phyloP scores from a whole-genome alignment of 2,329 filamentous ascomycete species.

The Calonectria crousiana region DNA sequence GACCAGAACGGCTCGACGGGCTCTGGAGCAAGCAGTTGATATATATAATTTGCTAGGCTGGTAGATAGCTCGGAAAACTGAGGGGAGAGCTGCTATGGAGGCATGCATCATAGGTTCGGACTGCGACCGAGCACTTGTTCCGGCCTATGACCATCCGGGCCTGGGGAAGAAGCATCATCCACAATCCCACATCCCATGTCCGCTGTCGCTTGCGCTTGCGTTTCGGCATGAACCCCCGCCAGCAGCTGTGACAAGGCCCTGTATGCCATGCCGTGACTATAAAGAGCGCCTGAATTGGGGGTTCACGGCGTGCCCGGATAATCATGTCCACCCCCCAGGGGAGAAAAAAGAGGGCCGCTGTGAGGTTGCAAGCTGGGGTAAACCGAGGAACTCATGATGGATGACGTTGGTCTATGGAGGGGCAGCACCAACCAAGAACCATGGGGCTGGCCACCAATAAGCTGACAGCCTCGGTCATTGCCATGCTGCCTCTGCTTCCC shows the following conservation, averaged over 20 bases:
- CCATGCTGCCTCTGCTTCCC: background rate
- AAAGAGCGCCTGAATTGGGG: background rate
- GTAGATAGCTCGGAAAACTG: conserved; percentile 10
- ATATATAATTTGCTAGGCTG: conserved; percentile 19
- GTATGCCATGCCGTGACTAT: background rate
- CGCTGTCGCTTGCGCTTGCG: background rate
- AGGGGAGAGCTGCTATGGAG: conserved; percentile 16
- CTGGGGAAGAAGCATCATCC: conserved; percentile 38
- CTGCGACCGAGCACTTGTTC: conserved; percentile 35
- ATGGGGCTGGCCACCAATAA: conserved; percentile 15
- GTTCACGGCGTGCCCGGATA: background rate
- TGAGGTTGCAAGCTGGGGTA: conserved; percentile 7
- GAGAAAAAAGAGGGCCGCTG: background rate
- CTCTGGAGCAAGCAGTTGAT: background rate
- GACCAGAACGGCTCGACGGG: background rate
- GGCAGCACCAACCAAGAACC: conserved; percentile 8
- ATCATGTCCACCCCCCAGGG: background rate
- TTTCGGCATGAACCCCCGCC: conserved; percentile 2
- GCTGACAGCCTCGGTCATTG: conserved; percentile 19
- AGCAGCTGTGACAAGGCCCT: background rate
- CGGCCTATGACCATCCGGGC: conserved; percentile 35
- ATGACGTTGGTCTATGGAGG: conserved; percentile 17
- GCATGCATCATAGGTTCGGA: conserved; percentile 33
- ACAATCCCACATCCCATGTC: conserved; percentile 14
- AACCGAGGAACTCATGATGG: conserved; percentile 21